Evolutionary conservation across 345 rosid species (phyloP), one percentile per base, ranked within the genome.

Genomic region (Triadica sebifera): DNA sequence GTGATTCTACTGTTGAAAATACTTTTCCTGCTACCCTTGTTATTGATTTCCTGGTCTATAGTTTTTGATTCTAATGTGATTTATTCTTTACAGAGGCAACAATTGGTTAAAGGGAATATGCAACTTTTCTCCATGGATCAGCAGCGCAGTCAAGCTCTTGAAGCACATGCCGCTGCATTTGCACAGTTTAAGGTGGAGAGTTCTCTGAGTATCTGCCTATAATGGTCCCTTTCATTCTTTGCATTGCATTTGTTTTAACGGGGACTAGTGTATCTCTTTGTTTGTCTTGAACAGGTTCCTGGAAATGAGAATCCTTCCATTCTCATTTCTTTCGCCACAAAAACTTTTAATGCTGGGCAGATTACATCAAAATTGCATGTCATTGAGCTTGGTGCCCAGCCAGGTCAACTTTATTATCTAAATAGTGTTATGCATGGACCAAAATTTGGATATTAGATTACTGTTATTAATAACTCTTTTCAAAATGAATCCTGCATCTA

Each of bases 121-220:
- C 98, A 91, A 83, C 96, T 91, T 79, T 91, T 89, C 79, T 95
- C 98, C 43, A 86, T 93, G 75, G 98, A 95, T 66, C 98, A 95
- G 87, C 98, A 96, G 86, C 96, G 97, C 39, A 96, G 96, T 85
- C 98, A 96, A 86, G 93, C 94, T 62, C 94, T 96, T 78, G 98
- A 96, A 82, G 99, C 98, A 45, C 99, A 96, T 88, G 98, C 98
- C 78, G 98, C 99, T 3, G 85, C 99, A 71, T 95, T 93, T 83
- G 98, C 98, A 20, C 90, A 88, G 72, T 88, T 88, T 72, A 95
- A 91, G 85, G 99, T 93, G 45, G 12, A 25, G 47, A 19, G 72
- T 41, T 55, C 13, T 6, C 38, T 58, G 63, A 34, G 19, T 53
- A n/a, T 19, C 24, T 58, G 56, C 63, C 13, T 47, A 8, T 47